These are phyloP conservation scores for Serendipita sp. DNA, from an alignment of 1,284 basidiomycete species.

Conservation along the genomic window DNA sequence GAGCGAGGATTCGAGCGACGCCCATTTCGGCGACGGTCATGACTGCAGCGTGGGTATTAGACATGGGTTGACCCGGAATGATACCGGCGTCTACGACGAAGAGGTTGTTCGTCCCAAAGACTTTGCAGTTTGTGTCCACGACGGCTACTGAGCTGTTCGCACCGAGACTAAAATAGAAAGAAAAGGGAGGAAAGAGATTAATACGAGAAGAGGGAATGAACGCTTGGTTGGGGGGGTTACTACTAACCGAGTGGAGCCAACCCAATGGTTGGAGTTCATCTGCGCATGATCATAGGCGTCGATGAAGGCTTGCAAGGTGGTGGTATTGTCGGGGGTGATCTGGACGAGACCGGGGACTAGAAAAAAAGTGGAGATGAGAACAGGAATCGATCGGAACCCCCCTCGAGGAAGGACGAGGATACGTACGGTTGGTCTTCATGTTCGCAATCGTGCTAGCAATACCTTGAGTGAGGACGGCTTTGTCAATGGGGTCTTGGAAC, in stretches of 20 bases:
- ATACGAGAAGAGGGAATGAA: too few relatives aligned
- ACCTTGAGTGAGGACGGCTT: conserved; percentile 32
- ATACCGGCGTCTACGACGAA: conserved; percentile 29
- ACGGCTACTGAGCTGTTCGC: conserved; percentile 26
- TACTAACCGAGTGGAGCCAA: conserved; percentile 28
- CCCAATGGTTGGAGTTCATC: conserved; percentile 46
- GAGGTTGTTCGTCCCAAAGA: conserved; percentile 42
- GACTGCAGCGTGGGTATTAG: conserved; percentile 39
- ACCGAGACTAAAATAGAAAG: conserved; percentile 24
- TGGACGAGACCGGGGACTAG: conserved; percentile 29
- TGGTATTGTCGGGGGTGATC: conserved; percentile 44
- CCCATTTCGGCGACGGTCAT: conserved; percentile 45
- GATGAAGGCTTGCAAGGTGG: conserved; percentile 20
- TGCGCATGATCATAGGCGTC: conserved; percentile 10
- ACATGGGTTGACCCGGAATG: conserved; percentile 32
- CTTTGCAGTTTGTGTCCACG: conserved; percentile 43
- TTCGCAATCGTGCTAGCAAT: conserved; percentile 34
- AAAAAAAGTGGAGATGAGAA: too few relatives aligned
- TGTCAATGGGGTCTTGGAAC: conserved; percentile 44
- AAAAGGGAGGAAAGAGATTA: too few relatives aligned
- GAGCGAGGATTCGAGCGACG: conserved; percentile 35
- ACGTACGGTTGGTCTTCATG: conserved; percentile 26
- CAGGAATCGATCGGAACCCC: too few relatives aligned
- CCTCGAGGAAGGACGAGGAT: too few relatives aligned
- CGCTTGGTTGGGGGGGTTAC: background rate